These are phyloP conservation scores for Austroboletus niveus DNA, from an alignment of 1,284 basidiomycete genomes.

Conservation along the genomic window DNA sequence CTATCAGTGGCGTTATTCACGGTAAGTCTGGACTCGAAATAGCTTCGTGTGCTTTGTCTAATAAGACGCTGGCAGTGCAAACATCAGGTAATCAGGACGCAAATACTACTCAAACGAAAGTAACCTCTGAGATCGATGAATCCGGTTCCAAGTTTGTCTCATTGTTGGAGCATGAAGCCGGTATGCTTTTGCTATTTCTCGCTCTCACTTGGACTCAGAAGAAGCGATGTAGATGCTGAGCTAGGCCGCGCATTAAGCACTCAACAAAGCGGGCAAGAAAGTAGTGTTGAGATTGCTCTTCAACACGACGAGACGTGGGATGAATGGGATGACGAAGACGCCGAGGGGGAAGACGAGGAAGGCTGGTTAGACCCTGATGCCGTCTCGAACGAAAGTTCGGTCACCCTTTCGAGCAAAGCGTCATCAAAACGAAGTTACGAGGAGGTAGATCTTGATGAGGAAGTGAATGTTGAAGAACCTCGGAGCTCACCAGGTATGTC, in stretches of 20 bases:
- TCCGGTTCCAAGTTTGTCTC: conserved; percentile 28
- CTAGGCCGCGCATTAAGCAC: conserved; percentile 23
- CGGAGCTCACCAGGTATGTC: conserved; percentile 47
- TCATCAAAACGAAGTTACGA: conserved; percentile 47
- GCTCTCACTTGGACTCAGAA: not conserved
- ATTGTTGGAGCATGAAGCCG: conserved; percentile 27
- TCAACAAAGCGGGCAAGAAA: conserved; percentile 17
- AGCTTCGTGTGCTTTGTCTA: conserved; percentile 3
- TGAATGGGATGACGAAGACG: conserved; percentile 41
- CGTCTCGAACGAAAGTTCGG: conserved; percentile 39
- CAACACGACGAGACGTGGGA: conserved; percentile 30
- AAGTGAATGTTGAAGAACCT: conserved; percentile 28
- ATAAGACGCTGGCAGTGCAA: not conserved
- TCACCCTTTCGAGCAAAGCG: conserved; percentile 46
- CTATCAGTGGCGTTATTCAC: not conserved
- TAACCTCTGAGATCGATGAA: conserved; percentile 19
- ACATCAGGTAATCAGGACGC: conserved; percentile 11
- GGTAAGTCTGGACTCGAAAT: conserved; percentile 9
- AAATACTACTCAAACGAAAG: conserved; percentile 3
- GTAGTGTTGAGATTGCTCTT: conserved; percentile 15
- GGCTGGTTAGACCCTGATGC: conserved; percentile 36
- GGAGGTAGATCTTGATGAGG: conserved; percentile 44
- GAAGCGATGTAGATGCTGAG: conserved; percentile 23
- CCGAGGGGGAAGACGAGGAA: conserved; percentile 41
- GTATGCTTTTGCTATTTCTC: conserved; percentile 9